Base-by-base conservation (phyloP, 2,329 filamentous ascomycete genomes). In the Penicillium sp. region DNA sequence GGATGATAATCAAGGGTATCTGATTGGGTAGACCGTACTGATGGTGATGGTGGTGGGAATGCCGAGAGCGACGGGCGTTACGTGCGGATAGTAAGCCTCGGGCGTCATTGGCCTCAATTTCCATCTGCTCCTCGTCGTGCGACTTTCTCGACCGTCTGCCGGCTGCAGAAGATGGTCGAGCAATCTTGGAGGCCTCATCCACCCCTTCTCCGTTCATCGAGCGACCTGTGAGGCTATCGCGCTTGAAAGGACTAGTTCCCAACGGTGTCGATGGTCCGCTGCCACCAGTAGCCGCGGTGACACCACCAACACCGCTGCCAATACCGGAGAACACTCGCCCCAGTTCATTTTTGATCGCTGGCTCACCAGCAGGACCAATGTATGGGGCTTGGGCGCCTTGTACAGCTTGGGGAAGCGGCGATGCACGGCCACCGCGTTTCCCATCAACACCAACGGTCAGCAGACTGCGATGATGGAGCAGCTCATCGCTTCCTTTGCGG, bases 281-380 rank as follows among this genome's bases (percentile, higher is more conserved):
- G n/a, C 74, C 78, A 36, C 78, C 76, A 35, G 79, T 76, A 15
- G 75, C 75, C 43, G 77, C 77, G 21, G 80, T 81, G 29, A 77
- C 76, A 61, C 81, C 81, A 31, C 85, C 84, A 19, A 88, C 80
- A 36, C 87, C 87, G 72, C 85, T 87, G 17, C 87, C 93, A 64
- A 97, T 91, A n/a, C 93, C 93, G 19, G 91, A 91, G 76, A 96
- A 97, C 82, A 97, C 96, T 61, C 91, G 88, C 29, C 93, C 93
- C 72, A 97, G 93, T 72, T 97, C 93, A 71, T 88, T 96, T 80
- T 97, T 96, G 70, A 97, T 96, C 43, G 89, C 89, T 12, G 91
- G 89, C 72, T 96, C 92, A 17, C 88, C 89, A 15, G 87, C 86
- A 6, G 91, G 90, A 4, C 89, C 90, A 53, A 89, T 83, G 39